Evolutionary conservation across 805 yeast species (phyloP).

Genomic region (Candida nanaspora): DNA sequence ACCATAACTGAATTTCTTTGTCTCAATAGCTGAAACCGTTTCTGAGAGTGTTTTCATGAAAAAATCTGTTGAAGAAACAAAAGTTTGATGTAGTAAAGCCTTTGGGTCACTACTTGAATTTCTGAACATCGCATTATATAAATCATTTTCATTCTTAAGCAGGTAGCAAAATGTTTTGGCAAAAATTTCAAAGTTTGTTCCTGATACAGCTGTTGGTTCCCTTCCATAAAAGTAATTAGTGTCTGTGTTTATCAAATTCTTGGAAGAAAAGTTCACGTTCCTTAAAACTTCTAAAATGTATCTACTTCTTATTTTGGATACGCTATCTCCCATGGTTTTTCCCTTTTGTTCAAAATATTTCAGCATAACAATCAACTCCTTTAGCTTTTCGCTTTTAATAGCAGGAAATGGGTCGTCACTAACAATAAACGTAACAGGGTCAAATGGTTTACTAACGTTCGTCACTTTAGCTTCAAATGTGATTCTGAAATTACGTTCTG

Average conservation of each 20-base stretch:
- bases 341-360: slow-evolving; percentile 34
- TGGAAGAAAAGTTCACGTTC: slow-evolving; percentile 33
- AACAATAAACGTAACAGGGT: slow-evolving; percentile 30
- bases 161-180: slow-evolving; percentile 43
- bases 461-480: slow-evolving; percentile 41
- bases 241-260: slow-evolving; percentile 15
- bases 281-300: slow-evolving; percentile 35
- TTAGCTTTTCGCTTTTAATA: slow-evolving; percentile 30
- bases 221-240: slow-evolving; percentile 24
- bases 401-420: slow-evolving; percentile 33
- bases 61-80: neutral
- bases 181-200: slow-evolving; percentile 30
- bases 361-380: slow-evolving; percentile 28
- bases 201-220: neutral
- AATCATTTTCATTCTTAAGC: slow-evolving; percentile 41
- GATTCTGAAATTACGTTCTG: slow-evolving; percentile 46
- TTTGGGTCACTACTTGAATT: slow-evolving; percentile 31
- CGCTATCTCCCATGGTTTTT: slow-evolving; percentile 25
- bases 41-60: neutral
- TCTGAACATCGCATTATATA: slow-evolving; percentile 27
- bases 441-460: slow-evolving; percentile 33
- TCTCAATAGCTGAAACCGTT: slow-evolving; percentile 28
- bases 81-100: slow-evolving; percentile 15
- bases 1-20: slow-evolving; percentile 39
- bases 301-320: slow-evolving; percentile 34